Evolutionary conservation across 2,329 filamentous ascomycete genomes (phyloP).

Genomic region (Corynespora cassiicola): DNA sequence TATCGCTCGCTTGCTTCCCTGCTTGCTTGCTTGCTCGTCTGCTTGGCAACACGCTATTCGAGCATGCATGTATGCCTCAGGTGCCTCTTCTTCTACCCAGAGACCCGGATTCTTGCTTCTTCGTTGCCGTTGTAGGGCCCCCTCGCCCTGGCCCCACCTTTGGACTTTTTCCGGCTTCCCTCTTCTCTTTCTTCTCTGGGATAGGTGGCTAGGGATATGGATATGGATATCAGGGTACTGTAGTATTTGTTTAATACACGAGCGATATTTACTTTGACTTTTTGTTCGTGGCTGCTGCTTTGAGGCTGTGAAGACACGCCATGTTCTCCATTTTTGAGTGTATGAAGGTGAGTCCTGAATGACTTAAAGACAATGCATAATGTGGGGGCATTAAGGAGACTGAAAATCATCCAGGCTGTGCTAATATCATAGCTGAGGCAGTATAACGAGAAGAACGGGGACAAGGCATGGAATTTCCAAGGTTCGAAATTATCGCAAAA

Average conservation of each 20-base stretch:
- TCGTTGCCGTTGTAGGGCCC: too few relatives aligned
- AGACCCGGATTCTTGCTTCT: too few relatives aligned
- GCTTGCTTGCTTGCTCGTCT: background rate
- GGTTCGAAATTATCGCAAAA: too few relatives aligned
- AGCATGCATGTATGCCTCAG: too few relatives aligned
- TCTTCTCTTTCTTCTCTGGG: background rate
- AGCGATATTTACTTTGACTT: background rate
- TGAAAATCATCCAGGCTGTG: too few relatives aligned
- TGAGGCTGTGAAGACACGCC: background rate
- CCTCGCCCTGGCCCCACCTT: background rate
- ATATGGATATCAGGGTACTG: too few relatives aligned
- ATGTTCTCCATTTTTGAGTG: background rate
- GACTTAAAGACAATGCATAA: background rate
- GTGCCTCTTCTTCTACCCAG: too few relatives aligned
- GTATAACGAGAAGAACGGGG: too few relatives aligned
- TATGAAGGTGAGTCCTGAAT: background rate
- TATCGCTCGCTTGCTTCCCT: background rate
- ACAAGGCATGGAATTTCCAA: too few relatives aligned
- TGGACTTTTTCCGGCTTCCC: background rate
- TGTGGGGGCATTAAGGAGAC: conserved; percentile 1
- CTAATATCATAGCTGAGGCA: too few relatives aligned
- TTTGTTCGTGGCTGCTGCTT: background rate
- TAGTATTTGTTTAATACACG: conserved; percentile 9
- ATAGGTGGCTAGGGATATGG: too few relatives aligned
- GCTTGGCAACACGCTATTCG: too few relatives aligned